Base-by-base conservation (phyloP, 345 rosid genomes). In the Nephelium lappaceum region DNA sequence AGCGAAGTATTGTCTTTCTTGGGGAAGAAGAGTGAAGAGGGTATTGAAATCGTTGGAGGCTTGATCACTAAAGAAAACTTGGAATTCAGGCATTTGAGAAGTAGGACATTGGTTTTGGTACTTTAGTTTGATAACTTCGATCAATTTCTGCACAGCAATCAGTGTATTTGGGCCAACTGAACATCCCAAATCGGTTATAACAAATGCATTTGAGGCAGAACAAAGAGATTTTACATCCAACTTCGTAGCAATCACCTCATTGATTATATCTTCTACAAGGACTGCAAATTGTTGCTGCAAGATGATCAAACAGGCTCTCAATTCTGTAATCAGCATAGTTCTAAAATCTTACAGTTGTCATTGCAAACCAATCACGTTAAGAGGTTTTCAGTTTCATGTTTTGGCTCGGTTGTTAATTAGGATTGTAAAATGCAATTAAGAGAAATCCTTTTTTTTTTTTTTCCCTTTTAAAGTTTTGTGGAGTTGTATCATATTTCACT, bases 111-210 rank as follows among this genome's bases (percentile, higher is more conserved):
- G 83, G 25, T 85, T 25, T 66, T 36, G 75, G 74, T 73, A 80
- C 77, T 57, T 93, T 8, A 51, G 42, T 76, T 85, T 72, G 0
- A 90, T 66, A 49, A 74, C 81, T 49, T 82, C 81, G 25, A 89
- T 57, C 49, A 92, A 61, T 77, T 88, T 82, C 41, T 86, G 79
- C 65, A 93, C 70, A 27, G 88, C 72, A n/a, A 68, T n/a, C 51
- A 90, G 75, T 60, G 95, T 82, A 71, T 91, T 93, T 73, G 95
- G 92, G 39, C 93, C 95, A 7, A 82, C 88, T 8, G 95, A 90
- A 75, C 95, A 93, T 65, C 97, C 97, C 71, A 88, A 78, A 75
- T 93, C 95, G 12, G 88, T 45, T 45, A 45, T 5, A 11, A 11
- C 12, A 12, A 73, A 73, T 21, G 76, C 25, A 24, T 41, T 73